Conservation (phyloP, 345 rosid genomes). For the Firmiana major region DNA sequence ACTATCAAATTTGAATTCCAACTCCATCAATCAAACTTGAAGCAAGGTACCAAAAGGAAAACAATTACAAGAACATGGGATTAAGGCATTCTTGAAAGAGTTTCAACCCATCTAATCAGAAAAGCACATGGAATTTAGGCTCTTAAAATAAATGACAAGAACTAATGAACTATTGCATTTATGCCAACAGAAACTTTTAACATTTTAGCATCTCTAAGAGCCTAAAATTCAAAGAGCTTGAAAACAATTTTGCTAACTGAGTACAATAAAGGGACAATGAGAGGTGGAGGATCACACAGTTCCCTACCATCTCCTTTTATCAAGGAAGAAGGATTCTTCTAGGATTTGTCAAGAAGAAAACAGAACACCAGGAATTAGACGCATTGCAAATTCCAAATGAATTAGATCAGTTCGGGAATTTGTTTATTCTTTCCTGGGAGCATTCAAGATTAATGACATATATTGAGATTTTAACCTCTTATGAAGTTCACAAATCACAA, state of each 20-base stretch:
- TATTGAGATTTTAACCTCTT: background rate
- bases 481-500: background rate
- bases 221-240: background rate
- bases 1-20: too few relatives aligned
- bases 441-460: background rate
- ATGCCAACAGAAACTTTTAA: background rate
- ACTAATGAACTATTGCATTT: too few relatives aligned
- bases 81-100: too few relatives aligned
- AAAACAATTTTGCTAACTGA: background rate
- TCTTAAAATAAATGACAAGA: too few relatives aligned
- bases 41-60: too few relatives aligned
- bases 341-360: background rate
- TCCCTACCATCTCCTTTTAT: background rate
- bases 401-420: background rate
- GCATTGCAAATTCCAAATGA: background rate
- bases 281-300: background rate
- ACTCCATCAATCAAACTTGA: too few relatives aligned
- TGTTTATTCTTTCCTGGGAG: background rate
- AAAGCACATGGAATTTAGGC: too few relatives aligned
- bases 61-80: too few relatives aligned
- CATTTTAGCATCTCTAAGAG: constrained; percentile 1
- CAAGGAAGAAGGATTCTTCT: background rate
- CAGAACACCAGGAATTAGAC: background rate
- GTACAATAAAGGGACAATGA: background rate
- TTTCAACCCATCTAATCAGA: too few relatives aligned